These are phyloP conservation scores for Silene noctiflora DNA, from an alignment of 179 eudicot genomes.

Conservation along the genomic window DNA sequence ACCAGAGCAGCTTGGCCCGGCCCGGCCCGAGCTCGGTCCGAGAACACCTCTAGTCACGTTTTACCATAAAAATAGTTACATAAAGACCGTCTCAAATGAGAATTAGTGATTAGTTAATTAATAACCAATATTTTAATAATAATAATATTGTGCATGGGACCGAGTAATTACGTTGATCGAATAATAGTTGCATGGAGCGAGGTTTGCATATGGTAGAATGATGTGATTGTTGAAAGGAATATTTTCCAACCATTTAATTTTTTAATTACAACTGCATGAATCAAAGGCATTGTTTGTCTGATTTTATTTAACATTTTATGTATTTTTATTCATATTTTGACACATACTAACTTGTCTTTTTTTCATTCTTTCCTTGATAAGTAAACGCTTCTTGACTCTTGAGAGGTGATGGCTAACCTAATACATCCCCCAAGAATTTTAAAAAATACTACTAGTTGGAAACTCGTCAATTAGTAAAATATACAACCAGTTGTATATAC, in stretches of 20 bases:
- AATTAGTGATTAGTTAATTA: not conserved
- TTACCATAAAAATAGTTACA: too few relatives aligned
- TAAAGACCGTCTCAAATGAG: too few relatives aligned
- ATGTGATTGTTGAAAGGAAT: slow-evolving; percentile 20
- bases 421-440: not conserved
- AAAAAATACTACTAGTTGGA: not conserved
- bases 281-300: slow-evolving; percentile 16
- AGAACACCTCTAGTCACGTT: too few relatives aligned
- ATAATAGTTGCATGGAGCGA: slow-evolving; percentile 16
- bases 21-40: too few relatives aligned
- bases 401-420: slow-evolving; percentile 27
- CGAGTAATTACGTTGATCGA: slow-evolving; percentile 11
- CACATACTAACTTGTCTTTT: slow-evolving; percentile 9
- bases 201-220: slow-evolving; percentile 9
- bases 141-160: not conserved
- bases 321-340: slow-evolving; percentile 3
- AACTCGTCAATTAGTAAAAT: too few relatives aligned
- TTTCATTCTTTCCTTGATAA: slow-evolving; percentile 12
- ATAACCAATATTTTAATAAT: slow-evolving; percentile 4
- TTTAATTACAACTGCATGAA: slow-evolving; percentile 14
- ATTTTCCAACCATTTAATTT: slow-evolving; percentile 16
- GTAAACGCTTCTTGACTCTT: slow-evolving; percentile 9
- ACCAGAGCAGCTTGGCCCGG: too few relatives aligned
- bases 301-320: not conserved
- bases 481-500: too few relatives aligned